Evolutionary conservation across 23 red algal genomes (phyloP).

Genomic region (Chondrus crispus): DNA sequence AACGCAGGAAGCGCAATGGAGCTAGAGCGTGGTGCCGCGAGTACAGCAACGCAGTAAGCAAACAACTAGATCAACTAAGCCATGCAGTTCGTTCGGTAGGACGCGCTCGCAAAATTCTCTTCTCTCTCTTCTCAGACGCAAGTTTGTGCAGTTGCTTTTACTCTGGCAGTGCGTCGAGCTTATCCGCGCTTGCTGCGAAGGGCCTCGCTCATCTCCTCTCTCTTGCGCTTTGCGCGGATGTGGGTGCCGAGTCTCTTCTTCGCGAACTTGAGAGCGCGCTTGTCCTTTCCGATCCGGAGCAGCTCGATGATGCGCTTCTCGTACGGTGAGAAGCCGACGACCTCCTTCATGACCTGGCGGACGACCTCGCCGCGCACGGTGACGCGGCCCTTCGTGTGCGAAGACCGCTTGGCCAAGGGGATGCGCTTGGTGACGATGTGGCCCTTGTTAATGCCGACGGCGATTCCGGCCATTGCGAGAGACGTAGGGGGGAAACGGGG

Average conservation of each 20-base stretch:
- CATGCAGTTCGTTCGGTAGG: no score
- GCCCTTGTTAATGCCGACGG: conserved; percentile 87
- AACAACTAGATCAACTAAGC: no score
- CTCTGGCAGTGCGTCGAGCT: not conserved
- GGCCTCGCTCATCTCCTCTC: conserved; percentile 86
- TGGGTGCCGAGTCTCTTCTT: conserved; percentile 97
- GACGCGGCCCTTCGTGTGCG: conserved; percentile 58
- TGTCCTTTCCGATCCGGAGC: conserved; percentile 96
- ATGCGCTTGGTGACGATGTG: conserved; percentile 94
- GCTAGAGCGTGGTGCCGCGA: no score
- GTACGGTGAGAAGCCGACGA: conserved; percentile 94
- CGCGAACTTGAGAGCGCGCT: conserved; percentile 96
- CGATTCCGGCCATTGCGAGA: conserved; percentile 71
- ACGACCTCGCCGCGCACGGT: conserved; percentile 59
- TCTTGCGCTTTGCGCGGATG: conserved; percentile 94
- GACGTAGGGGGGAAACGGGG: not conserved
- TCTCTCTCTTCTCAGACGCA: no score
- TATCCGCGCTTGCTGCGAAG: conserved; percentile 70
- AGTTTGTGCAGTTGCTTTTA: not conserved
- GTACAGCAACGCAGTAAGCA: no score
- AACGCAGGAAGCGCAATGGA: no score
- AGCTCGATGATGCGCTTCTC: conserved; percentile 96
- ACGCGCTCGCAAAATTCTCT: no score
- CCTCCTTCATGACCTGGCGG: conserved; percentile 80
- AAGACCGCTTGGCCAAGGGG: conserved; percentile 48